These are phyloP conservation scores for Cystobasidiaceae sp. DNA, from an alignment of 1,284 basidiomycete species.

Conservation along the genomic window DNA sequence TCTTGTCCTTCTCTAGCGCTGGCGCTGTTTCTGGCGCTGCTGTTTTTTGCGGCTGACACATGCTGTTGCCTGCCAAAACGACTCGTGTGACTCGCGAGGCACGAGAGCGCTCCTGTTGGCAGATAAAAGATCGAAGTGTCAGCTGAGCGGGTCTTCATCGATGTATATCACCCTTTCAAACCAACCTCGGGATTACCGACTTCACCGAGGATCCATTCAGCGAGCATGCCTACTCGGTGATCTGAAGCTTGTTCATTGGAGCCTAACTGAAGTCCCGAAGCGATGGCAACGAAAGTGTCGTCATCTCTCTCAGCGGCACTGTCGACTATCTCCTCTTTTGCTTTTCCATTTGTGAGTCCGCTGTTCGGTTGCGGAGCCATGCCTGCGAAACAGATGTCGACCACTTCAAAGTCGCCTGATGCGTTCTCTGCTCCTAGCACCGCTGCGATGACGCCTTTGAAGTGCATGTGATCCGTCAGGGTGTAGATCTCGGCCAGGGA, in stretches of 20 bases:
- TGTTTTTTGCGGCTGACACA: constrained; percentile 55
- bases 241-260: constrained; percentile 57
- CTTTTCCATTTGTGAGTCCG: constrained; percentile 36
- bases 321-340: not conserved
- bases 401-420: constrained; percentile 86
- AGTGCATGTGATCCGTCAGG: not conserved
- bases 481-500: too few relatives aligned
- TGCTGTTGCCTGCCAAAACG: constrained; percentile 79
- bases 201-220: constrained; percentile 84
- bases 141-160: not conserved
- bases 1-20: constrained; percentile 45
- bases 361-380: constrained; percentile 59
- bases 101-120: constrained; percentile 56
- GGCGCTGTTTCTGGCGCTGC: constrained; percentile 48
- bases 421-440: constrained; percentile 84
- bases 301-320: constrained; percentile 51
- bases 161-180: not conserved
- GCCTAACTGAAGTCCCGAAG: constrained; percentile 73
- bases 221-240: constrained; percentile 68
- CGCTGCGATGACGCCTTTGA: constrained; percentile 69
- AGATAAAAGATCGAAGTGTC: constrained; percentile 67
- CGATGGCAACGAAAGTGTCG: constrained; percentile 69
- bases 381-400: constrained; percentile 79
- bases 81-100: constrained; percentile 70
- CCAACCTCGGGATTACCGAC: constrained; percentile 57